Conservation (phyloP, 805 yeast genomes). For the Naumovozyma dairenensis region DNA sequence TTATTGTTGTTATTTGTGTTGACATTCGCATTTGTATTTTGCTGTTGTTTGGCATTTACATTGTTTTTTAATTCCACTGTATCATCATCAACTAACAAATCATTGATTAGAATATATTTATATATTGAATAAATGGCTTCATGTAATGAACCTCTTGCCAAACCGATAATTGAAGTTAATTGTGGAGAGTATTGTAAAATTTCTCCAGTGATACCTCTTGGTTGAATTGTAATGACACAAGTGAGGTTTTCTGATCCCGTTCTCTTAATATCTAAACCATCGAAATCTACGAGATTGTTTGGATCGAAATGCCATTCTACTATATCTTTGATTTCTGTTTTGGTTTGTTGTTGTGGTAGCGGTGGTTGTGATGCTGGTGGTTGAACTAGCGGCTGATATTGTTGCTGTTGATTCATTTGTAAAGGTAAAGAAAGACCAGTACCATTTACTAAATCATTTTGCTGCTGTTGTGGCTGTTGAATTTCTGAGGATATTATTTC, state of each 20-base stretch:
- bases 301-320: slow-evolving; percentile 87
- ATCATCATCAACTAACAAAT: slow-evolving; percentile 33
- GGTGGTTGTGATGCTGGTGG: background rate
- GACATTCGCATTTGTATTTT: too few species aligned
- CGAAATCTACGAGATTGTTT: slow-evolving; percentile 49
- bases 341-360: background rate
- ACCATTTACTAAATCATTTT: too few species aligned
- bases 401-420: background rate
- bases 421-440: slow-evolving; percentile 5
- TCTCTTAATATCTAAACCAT: slow-evolving; percentile 82
- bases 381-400: background rate
- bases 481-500: background rate
- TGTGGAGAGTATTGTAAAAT: slow-evolving; percentile 51
- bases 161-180: slow-evolving; percentile 64
- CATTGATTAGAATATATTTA: slow-evolving; percentile 67
- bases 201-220: slow-evolving; percentile 63
- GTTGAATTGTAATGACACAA: slow-evolving; percentile 68
- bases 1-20: too few species aligned
- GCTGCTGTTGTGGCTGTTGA: background rate
- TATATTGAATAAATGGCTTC: slow-evolving; percentile 71
- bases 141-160: slow-evolving; percentile 72
- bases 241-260: slow-evolving; percentile 57
- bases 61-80: slow-evolving; percentile 2
- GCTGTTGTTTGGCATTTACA: slow-evolving; percentile 3
- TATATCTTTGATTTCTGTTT: slow-evolving; percentile 18